phyloP scores from a whole-genome alignment of 768 basidiomycete species.

The Tulasnella calospora region DNA sequence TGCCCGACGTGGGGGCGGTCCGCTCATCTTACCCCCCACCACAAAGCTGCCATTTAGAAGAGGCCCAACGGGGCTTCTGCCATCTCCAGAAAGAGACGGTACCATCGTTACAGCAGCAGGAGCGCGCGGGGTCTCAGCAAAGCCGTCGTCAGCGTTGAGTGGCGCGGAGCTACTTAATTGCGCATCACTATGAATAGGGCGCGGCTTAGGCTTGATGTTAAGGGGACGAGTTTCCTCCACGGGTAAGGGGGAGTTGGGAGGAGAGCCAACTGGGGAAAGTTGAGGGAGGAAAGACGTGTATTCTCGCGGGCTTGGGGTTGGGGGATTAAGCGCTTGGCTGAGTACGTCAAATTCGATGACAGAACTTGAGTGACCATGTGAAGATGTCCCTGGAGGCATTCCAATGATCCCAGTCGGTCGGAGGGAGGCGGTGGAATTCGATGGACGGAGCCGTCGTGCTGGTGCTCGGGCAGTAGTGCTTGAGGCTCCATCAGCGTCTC shows the following conservation, averaged over 20 bases:
- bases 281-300: not conserved
- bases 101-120: not conserved
- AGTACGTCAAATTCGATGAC: constrained; percentile 10
- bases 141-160: not conserved
- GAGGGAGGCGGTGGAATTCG: constrained; percentile 18
- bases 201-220: not conserved
- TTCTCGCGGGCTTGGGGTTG: not conserved
- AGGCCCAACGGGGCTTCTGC: not conserved
- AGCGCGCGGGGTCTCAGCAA: not conserved
- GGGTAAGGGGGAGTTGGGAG: not conserved
- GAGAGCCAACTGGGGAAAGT: not conserved
- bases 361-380: constrained; percentile 18
- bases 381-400: constrained; percentile 1
- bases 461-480: not conserved
- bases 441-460: constrained; percentile 11
- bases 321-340: constrained; percentile 1
- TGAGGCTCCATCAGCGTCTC: not conserved
- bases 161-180: not conserved
- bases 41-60: not conserved
- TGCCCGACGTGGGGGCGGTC: not conserved
- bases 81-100: not conserved
- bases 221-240: not conserved
- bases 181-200: not conserved
- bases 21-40: not conserved
- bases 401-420: constrained; percentile 23